Evolutionary conservation across 2,329 filamentous ascomycete species (phyloP).

Genomic region (Knoxdaviesia capensis): DNA sequence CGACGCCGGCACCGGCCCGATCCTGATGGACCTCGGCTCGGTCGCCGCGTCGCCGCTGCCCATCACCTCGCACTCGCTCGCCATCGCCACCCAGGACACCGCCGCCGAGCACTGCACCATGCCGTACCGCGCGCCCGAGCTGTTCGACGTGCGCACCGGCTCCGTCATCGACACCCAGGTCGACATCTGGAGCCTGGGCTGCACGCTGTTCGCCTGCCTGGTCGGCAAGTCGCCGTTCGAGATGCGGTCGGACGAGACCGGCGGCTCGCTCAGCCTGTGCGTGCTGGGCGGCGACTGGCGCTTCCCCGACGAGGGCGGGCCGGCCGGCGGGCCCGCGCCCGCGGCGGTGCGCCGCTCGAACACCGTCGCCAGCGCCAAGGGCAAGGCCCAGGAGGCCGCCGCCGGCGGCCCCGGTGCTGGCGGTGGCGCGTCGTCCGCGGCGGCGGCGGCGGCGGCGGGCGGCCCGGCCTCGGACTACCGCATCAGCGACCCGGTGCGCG

Average conservation of each 20-base stretch:
- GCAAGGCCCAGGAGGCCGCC: not conserved
- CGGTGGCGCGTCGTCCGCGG: constrained; percentile 11
- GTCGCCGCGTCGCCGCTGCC: constrained; percentile 70
- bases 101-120: constrained; percentile 95
- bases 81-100: constrained; percentile 80
- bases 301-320: constrained; percentile 64
- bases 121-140: constrained; percentile 92
- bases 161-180: constrained; percentile 86
- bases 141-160: constrained; percentile 94
- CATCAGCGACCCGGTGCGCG: constrained; percentile 68
- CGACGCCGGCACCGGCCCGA: constrained; percentile 69
- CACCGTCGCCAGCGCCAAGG: constrained; percentile 7
- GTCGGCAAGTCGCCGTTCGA: constrained; percentile 96
- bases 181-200: constrained; percentile 94
- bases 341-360: constrained; percentile 25
- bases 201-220: constrained; percentile 91
- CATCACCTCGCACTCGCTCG: constrained; percentile 76
- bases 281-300: constrained; percentile 89
- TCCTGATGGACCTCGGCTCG: constrained; percentile 94
- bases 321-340: constrained; percentile 11
- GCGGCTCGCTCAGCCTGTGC: constrained; percentile 80
- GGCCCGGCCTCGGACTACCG: constrained; percentile 18
- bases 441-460: constrained; percentile 8
- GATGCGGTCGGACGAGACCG: constrained; percentile 86
- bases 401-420: constrained; percentile 1